Conservation (phyloP, 2,329 filamentous ascomycete genomes). For the Aspergillus calidoustus region DNA sequence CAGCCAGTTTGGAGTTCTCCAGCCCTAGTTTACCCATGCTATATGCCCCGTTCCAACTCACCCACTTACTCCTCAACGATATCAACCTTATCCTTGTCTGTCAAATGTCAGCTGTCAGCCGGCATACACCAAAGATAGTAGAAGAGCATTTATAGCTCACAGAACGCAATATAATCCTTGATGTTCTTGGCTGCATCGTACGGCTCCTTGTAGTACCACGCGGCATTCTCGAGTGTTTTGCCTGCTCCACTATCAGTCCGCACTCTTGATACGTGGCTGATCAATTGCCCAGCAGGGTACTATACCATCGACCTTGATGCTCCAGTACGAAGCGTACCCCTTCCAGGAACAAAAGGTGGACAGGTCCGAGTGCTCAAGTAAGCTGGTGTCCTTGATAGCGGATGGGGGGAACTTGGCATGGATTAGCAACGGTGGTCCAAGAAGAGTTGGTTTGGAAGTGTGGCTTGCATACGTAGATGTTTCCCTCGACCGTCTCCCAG, state of each 20-base stretch:
- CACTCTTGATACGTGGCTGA: no score
- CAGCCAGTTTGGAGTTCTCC: no score
- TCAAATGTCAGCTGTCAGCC: no score
- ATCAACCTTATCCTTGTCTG: conserved; percentile 8
- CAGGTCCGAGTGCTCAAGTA: conserved; percentile 52
- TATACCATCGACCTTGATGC: conserved; percentile 50
- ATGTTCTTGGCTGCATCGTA: conserved; percentile 56
- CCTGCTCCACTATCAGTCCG: conserved; percentile 15
- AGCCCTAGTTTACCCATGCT: no score
- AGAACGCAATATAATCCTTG: conserved; percentile 63
- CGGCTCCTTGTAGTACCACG: conserved; percentile 63
- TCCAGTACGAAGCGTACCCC: conserved; percentile 62
- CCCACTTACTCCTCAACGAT: conserved; percentile 4
- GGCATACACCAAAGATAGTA: no score
- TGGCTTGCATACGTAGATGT: conserved; percentile 50
- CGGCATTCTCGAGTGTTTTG: conserved; percentile 56
- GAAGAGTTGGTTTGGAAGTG: not conserved
- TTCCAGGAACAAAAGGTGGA: conserved; percentile 62
- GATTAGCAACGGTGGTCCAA: not conserved
- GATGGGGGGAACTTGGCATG: conserved; percentile 50
- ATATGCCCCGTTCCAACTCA: no score
- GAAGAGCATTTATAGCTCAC: conserved; percentile 32
- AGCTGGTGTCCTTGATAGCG: conserved; percentile 49
- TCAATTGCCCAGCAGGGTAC: no score
- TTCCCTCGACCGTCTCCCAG: conserved; percentile 62